Percentiles rank a stretch among this genome's conserved stretches.
phyloP scores from a whole-genome alignment of 1,284 basidiomycete species.

The Cryptococcus sp. region DNA sequence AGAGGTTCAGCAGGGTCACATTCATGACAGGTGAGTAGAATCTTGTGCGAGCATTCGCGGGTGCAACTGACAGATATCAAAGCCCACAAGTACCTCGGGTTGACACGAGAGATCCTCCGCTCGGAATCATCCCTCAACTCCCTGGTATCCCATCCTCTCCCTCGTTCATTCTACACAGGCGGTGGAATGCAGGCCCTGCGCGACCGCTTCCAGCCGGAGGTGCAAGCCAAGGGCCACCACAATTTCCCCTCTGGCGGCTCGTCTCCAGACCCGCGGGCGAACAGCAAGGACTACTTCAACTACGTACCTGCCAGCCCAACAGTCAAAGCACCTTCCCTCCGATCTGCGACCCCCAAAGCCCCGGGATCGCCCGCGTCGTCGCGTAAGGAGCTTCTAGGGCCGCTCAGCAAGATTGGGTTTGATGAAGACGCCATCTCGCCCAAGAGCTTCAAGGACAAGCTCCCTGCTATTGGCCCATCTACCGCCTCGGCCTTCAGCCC shows the following conservation, averaged over 20 bases:
- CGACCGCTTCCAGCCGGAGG: slow-evolving; percentile 63
- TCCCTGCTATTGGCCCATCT: slow-evolving; percentile 9
- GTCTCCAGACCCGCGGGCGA: slow-evolving; percentile 23
- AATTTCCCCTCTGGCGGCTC: slow-evolving; percentile 11
- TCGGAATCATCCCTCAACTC: slow-evolving; percentile 97
- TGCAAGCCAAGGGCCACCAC: slow-evolving; percentile 12
- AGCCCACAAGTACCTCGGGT: slow-evolving; percentile 91
- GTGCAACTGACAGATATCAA: slow-evolving; percentile 49
- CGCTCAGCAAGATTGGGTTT: slow-evolving; percentile 15
- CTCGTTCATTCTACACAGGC: slow-evolving; percentile 86
- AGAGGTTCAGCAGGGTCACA: slow-evolving; percentile 92
- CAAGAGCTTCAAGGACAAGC: slow-evolving; percentile 3
- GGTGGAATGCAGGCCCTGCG: slow-evolving; percentile 85
- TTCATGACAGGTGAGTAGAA: slow-evolving; percentile 60
- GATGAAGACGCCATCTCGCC: slow-evolving; percentile 3
- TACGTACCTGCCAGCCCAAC: slow-evolving; percentile 41
- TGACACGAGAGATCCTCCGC: slow-evolving; percentile 91
- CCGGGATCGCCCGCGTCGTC: neutral
- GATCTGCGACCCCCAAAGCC: slow-evolving; percentile 29
- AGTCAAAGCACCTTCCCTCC: slow-evolving; percentile 38
- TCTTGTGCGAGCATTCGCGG: slow-evolving; percentile 36
- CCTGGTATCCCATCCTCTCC: slow-evolving; percentile 91
- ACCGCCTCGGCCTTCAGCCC: slow-evolving; percentile 24
- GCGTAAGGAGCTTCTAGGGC: slow-evolving; percentile 2
- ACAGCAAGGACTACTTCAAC: slow-evolving; percentile 48